Base-by-base conservation (phyloP, 2,329 filamentous ascomycete genomes). In the Apiospora marii region DNA sequence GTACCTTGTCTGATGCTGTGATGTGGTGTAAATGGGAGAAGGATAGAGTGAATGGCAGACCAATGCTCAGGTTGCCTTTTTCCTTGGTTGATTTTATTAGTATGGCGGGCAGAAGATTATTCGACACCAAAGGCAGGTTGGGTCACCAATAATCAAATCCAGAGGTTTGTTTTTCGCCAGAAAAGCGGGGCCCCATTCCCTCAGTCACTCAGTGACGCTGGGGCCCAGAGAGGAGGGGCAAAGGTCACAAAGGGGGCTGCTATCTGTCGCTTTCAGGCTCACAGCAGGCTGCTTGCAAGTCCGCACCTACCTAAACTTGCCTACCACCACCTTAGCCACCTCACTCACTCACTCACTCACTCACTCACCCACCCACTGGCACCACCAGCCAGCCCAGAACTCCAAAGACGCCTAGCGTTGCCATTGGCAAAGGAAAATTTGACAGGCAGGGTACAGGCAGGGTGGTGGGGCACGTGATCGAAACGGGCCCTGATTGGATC, bases 1-100 rank as follows among this genome's bases (percentile, higher is more conserved):
- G 58, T 64, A 64, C 58, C 58, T 64, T 64, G 58, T 64, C 30
- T 41, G 58, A 64, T 64, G 58, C 58, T 64, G 58, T 64, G 58
- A 41, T 64, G 58, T 64, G 58, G 58, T 64, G 58, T 64, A 64
- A 34, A 64, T 64, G 58, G 58, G 58, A 64, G 58, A 64, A 64
- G 58, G 34, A 41, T 41, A 64, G 58, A 64, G 58, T 24, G 58
- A 64, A 41, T 64, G 22, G 58, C 58, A 61, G 53, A 61, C 53
- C 53, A 30, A 64, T 64, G 58, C 34, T 41, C 58, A 30, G 58
- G 58, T 64, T 64, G 34, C 58, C 58, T 64, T 64, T 64, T 64
- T 64, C 58, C 58, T 41, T 64, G 58, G 58, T 64, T 41, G 58
- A 64, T 64, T 64, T 64, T 64, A 64, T 64, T 64, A 64, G 58